Base-by-base conservation (phyloP, 106 monocot genomes). In the Dendrobium huoshanense region DNA sequence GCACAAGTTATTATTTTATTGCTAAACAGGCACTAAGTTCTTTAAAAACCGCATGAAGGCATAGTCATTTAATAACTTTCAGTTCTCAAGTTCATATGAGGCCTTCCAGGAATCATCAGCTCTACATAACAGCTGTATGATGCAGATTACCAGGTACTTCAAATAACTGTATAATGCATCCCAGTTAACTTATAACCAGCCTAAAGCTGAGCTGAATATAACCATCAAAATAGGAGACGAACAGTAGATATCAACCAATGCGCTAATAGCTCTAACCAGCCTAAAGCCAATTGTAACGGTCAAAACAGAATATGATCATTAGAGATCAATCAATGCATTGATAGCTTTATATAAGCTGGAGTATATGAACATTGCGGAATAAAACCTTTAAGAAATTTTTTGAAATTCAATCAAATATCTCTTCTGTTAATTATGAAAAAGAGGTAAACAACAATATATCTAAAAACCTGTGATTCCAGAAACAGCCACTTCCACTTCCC, bases 401-500 rank as follows among this genome's bases (percentile, higher is more conserved):
- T 10, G 25, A 29, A 6, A 29, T 11, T 70, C 33, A 70, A 70
- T 70, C n/a, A 61, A 61, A 61, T 61, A 24, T 61, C 51, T 13
- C 51, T 61, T 61, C 22, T 61, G 61, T 6, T n/a, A 20, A n/a
- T 61, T 19, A 13, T 33, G 55, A 33, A 2, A 45, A 58, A n/a
- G 1, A 55, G 67, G 3, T 11, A 44, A 51, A 72, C 24, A 20
- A 44, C 55, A 33, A 44, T 41, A 78, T n/a, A 48, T 20, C 5
- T 24, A 68, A 55, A 22, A 13, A 94, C 97, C 97, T 86, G 94
- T 88, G 82, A 98, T 85, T 80, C 97, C 92, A 83, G 94, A 98
- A 81, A 98, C 97, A 81, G 97, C 97, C 4, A 98, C 97, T 87
- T 98, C 97, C 77, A 98, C 97, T 82, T 98, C 97, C 22, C 97